These are phyloP conservation scores for Xylaria sp. DNA, from an alignment of 2,329 filamentous ascomycete genomes.

Conservation along the genomic window DNA sequence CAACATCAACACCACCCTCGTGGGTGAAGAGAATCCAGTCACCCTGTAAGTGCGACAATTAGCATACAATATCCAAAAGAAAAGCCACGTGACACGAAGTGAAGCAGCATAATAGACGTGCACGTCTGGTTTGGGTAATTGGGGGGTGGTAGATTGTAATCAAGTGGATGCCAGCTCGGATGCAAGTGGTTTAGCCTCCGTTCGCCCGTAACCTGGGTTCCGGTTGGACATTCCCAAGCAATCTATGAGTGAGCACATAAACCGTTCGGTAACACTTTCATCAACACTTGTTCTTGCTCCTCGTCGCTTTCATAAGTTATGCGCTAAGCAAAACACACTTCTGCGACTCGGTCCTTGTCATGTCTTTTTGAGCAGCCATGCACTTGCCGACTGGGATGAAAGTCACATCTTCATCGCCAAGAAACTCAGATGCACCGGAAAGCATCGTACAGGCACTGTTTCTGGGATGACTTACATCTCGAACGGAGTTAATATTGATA, in stretches of 20 bases:
- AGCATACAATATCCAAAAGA: conserved; percentile 35
- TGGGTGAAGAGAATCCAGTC: conserved; percentile 99
- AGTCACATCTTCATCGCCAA: conserved; percentile 19
- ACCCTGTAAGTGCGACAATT: conserved; percentile 67
- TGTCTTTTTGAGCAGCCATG: conserved; percentile 16
- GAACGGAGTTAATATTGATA: conserved; percentile 99
- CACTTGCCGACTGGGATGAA: conserved; percentile 32
- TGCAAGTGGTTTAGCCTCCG: conserved; percentile 57
- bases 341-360: not conserved
- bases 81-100: conserved; percentile 29
- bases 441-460: conserved; percentile 29
- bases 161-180: conserved; percentile 39
- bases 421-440: conserved; percentile 34
- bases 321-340: not conserved
- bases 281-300: conserved; percentile 7
- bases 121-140: conserved; percentile 39
- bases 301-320: not conserved
- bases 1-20: conserved; percentile 99
- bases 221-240: conserved; percentile 38
- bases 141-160: conserved; percentile 39
- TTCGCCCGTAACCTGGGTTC: conserved; percentile 53
- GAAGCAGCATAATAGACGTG: conserved; percentile 18
- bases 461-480: conserved; percentile 80
- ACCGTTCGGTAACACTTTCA: conserved; percentile 18
- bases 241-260: conserved; percentile 37